These are phyloP conservation scores for Stagonosporopsis vannaccii DNA, from an alignment of 2,329 filamentous ascomycete genomes.

Conservation along the genomic window DNA sequence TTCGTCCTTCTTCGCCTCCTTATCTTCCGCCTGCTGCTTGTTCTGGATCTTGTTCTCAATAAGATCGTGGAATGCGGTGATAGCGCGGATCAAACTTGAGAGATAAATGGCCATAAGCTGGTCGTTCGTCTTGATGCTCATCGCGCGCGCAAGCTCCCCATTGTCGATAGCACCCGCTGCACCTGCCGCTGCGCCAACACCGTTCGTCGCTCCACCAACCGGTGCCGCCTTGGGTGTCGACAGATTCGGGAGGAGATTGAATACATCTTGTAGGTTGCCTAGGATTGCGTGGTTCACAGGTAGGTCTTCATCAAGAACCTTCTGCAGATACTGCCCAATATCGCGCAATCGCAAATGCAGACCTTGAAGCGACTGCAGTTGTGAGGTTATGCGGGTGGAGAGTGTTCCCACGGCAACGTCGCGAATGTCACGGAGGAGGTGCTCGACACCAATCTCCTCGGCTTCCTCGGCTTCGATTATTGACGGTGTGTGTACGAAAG, in stretches of 20 bases:
- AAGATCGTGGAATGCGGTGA: conserved; percentile 97
- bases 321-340: conserved; percentile 93
- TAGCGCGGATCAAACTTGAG: conserved; percentile 93
- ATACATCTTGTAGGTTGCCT: conserved; percentile 98
- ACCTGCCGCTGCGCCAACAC: conserved; percentile 58
- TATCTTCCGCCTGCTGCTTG: conserved; percentile 94
- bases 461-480: conserved; percentile 99
- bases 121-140: conserved; percentile 99
- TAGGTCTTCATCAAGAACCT: conserved; percentile 89
- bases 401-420: conserved; percentile 97
- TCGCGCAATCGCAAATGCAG: conserved; percentile 93
- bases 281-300: conserved; percentile 97
- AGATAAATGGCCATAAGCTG: conserved; percentile 99
- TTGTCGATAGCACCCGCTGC: conserved; percentile 62
- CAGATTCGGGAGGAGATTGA: conserved; percentile 96
- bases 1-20: conserved; percentile 73
- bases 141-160: conserved; percentile 89
- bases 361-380: conserved; percentile 95
- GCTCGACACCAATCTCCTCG: conserved; percentile 98
- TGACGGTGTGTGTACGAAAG: conserved; percentile 97
- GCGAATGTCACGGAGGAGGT: conserved; percentile 95
- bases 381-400: conserved; percentile 95
- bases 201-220: conserved; percentile 53
- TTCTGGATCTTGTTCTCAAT: conserved; percentile 99
- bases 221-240: conserved; percentile 76